Percentiles rank a stretch among this genome's conserved stretches.
These are phyloP conservation scores for Litsea cubeba DNA, from an alignment of 164 flowering plant genomes.

Conservation along the genomic window DNA sequence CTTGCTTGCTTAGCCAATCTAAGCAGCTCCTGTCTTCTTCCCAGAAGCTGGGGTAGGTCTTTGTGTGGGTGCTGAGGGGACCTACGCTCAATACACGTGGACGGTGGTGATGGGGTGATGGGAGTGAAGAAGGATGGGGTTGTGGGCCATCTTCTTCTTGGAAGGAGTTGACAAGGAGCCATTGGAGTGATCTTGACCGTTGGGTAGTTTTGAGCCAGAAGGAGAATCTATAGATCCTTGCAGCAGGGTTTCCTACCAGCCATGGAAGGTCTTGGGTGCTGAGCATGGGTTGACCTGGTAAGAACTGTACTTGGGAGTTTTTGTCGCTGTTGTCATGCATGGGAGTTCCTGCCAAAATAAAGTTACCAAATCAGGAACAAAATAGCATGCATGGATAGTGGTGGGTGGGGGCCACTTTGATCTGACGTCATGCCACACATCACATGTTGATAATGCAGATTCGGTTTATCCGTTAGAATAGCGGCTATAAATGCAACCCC, in stretches of 20 bases:
- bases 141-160: slow-evolving; percentile 22
- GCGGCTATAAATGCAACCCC: too few species aligned
- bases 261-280: slow-evolving; percentile 61
- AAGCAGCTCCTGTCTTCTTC: slow-evolving; percentile 67
- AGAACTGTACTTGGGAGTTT: slow-evolving; percentile 2
- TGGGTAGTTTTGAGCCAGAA: slow-evolving; percentile 60
- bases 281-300: slow-evolving; percentile 36
- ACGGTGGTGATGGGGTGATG: background rate
- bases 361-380: too few species aligned
- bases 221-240: slow-evolving; percentile 46
- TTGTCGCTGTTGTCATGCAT: slow-evolving; percentile 11
- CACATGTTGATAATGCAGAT: too few species aligned
- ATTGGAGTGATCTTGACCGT: slow-evolving; percentile 38
- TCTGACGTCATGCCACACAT: too few species aligned
- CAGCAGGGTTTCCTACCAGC: slow-evolving; percentile 50
- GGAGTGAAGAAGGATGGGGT: background rate
- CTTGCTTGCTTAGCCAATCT: slow-evolving; percentile 56
- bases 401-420: too few species aligned
- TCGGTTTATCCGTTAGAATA: too few species aligned
- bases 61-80: slow-evolving; percentile 29
- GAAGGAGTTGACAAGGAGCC: slow-evolving; percentile 59
- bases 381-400: too few species aligned
- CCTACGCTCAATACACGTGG: slow-evolving; percentile 37
- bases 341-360: slow-evolving; percentile 47
- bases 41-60: slow-evolving; percentile 44